Conservation (phyloP, 352 stramenopile species). For the Elongisporangium senticosum region DNA sequence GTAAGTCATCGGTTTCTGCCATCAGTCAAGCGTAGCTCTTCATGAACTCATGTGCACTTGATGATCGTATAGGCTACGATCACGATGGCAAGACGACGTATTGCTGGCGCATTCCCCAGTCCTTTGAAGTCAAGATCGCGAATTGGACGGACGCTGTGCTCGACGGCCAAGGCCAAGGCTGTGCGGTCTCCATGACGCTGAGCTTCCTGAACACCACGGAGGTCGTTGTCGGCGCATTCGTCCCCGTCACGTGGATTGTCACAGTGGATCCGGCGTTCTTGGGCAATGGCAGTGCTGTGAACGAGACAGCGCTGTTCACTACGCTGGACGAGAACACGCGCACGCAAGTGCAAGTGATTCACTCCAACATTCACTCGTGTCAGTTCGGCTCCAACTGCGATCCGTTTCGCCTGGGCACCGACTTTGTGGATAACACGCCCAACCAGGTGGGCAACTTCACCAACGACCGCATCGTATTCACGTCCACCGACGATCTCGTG, state of each 20-base stretch:
- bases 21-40: not conserved
- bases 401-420: slow-evolving; percentile 14
- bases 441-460: slow-evolving; percentile 20
- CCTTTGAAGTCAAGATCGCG: slow-evolving; percentile 5
- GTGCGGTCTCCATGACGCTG: slow-evolving; percentile 17
- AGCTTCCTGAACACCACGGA: slow-evolving; percentile 4
- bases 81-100: slow-evolving; percentile 31
- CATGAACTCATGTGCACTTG: not conserved
- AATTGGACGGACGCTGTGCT: slow-evolving; percentile 8
- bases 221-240: slow-evolving; percentile 6
- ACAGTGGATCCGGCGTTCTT: slow-evolving; percentile 13
- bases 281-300: slow-evolving; percentile 9
- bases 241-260: slow-evolving; percentile 19
- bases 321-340: slow-evolving; percentile 7
- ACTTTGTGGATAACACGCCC: slow-evolving; percentile 15
- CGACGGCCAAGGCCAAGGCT: slow-evolving; percentile 7
- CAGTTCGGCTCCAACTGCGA: slow-evolving; percentile 23
- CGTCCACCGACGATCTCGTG: slow-evolving; percentile 13
- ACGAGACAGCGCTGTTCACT: slow-evolving; percentile 2
- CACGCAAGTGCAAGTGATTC: slow-evolving; percentile 14
- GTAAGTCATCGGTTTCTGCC: not conserved
- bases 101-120: slow-evolving; percentile 24
- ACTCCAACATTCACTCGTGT: slow-evolving; percentile 24
- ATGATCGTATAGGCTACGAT: slow-evolving; percentile 7
- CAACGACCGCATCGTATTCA: slow-evolving; percentile 11